Percentiles rank a stretch among this genome's conserved stretches.
These are phyloP conservation scores for Arthrobotrys iridis DNA, from an alignment of 2,329 filamentous ascomycete genomes.

Conservation along the genomic window DNA sequence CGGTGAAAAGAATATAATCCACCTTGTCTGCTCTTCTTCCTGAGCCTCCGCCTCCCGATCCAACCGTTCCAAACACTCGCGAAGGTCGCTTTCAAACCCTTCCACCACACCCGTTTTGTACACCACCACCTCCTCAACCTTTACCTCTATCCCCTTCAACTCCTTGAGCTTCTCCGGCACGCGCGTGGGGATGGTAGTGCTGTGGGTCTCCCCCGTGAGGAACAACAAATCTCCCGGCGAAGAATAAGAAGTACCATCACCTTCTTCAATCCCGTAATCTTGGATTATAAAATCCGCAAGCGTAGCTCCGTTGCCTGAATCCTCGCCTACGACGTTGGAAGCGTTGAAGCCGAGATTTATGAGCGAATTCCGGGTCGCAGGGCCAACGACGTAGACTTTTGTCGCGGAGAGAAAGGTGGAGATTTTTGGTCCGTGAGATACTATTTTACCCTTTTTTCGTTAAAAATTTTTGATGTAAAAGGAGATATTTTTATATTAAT, in stretches of 20 bases:
- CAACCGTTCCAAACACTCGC: conserved; percentile 65
- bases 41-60: conserved; percentile 53
- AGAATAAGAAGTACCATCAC: too few relatives aligned
- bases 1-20: conserved; percentile 80
- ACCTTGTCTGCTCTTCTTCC: conserved; percentile 64
- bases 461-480: conserved; percentile 40
- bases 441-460: conserved; percentile 33
- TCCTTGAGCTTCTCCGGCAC: conserved; percentile 69
- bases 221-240: conserved; percentile 79
- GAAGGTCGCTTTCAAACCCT: conserved; percentile 77
- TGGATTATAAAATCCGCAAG: conserved; percentile 80
- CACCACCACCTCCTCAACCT: conserved; percentile 80
- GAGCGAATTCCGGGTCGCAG: conserved; percentile 81
- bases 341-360: conserved; percentile 64
- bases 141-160: conserved; percentile 64
- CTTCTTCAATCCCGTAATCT: conserved; percentile 71
- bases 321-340: conserved; percentile 76
- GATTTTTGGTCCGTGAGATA: conserved; percentile 48
- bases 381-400: conserved; percentile 81
- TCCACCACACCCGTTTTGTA: conserved; percentile 87
- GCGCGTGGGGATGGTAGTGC: conserved; percentile 80
- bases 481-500: neutral
- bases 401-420: conserved; percentile 68
- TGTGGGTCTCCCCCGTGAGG: conserved; percentile 85
- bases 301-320: conserved; percentile 84